Evolutionary conservation across 257 asterid species (phyloP).

Genomic region (Parsonsia alboflavescens): DNA sequence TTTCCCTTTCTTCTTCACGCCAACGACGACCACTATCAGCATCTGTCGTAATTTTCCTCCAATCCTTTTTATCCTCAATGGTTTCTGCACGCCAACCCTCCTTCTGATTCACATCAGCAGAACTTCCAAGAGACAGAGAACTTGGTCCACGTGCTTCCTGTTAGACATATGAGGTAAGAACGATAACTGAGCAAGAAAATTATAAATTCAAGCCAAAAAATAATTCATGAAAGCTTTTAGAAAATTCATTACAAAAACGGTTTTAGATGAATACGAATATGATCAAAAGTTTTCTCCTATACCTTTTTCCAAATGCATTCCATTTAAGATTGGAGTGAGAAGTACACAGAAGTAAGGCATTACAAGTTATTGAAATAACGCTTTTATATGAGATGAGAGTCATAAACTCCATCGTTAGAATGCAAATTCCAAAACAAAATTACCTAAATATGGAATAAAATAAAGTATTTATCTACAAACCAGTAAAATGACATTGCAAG

Average conservation of each 20-base stretch:
- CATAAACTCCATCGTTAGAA: background rate
- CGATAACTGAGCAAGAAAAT: background rate
- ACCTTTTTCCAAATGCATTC: background rate
- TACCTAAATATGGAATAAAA: background rate
- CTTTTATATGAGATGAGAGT: background rate
- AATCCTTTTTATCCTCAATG: conserved; percentile 75
- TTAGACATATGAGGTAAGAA: conserved; percentile 3
- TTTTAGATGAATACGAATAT: background rate
- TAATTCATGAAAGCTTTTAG: background rate
- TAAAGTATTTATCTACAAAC: background rate
- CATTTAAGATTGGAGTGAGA: background rate
- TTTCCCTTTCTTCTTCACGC: conserved; percentile 99
- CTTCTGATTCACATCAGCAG: conserved; percentile 74
- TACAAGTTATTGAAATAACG: background rate
- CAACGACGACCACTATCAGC: conserved; percentile 85
- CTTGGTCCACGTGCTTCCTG: conserved; percentile 86
- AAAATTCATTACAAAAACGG: background rate
- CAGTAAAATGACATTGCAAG: background rate
- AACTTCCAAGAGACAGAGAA: conserved; percentile 75
- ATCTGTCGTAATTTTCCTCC: conserved; percentile 64
- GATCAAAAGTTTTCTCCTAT: background rate
- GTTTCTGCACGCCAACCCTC: conserved; percentile 78
- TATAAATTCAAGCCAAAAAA: background rate
- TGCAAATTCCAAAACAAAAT: background rate
- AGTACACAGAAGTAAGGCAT: background rate